Percentiles rank a stretch among this genome's conserved stretches.
Conservation (phyloP, 1,284 basidiomycete genomes). For the Moniliella sp. region DNA sequence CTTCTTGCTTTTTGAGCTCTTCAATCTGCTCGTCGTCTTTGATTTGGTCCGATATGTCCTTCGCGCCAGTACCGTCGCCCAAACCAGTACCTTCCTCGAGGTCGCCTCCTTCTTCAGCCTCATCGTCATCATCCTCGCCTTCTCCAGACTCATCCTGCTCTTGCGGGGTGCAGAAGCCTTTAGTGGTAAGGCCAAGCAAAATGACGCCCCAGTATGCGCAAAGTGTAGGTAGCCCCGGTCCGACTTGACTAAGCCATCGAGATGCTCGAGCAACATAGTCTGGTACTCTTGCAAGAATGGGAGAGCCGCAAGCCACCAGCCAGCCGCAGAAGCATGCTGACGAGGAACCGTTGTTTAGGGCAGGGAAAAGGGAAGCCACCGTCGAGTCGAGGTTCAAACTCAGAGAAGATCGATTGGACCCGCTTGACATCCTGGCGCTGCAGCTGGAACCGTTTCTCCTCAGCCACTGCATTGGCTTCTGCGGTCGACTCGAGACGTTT, state of each 20-base stretch:
- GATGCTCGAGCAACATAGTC: background rate
- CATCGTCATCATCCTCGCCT: constrained; percentile 4
- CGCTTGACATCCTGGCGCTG: too few species aligned
- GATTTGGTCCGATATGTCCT: constrained; percentile 37
- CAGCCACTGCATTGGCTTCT: too few species aligned
- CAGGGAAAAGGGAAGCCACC: too few species aligned
- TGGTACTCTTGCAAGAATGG: background rate
- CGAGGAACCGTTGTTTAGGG: too few species aligned
- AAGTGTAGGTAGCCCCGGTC: constrained; percentile 1
- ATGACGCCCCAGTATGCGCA: constrained; percentile 25
- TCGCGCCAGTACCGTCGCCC: constrained; percentile 34
- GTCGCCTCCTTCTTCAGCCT: constrained; percentile 6
- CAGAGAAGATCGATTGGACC: too few species aligned
- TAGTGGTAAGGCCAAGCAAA: constrained; percentile 50
- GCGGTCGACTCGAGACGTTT: too few species aligned
- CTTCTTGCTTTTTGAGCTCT: constrained; percentile 50
- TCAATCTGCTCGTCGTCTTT: constrained; percentile 75
- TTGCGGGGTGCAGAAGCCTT: constrained; percentile 53
- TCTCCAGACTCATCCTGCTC: constrained; percentile 11
- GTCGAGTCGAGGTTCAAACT: too few species aligned
- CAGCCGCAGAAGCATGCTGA: background rate
- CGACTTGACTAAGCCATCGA: constrained; percentile 1
- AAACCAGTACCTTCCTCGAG: constrained; percentile 29
- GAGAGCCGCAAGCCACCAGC: background rate
- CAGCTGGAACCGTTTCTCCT: too few species aligned